phyloP scores from a whole-genome alignment of 2,329 filamentous ascomycete genomes.

The Pseudopithomyces maydicus region DNA sequence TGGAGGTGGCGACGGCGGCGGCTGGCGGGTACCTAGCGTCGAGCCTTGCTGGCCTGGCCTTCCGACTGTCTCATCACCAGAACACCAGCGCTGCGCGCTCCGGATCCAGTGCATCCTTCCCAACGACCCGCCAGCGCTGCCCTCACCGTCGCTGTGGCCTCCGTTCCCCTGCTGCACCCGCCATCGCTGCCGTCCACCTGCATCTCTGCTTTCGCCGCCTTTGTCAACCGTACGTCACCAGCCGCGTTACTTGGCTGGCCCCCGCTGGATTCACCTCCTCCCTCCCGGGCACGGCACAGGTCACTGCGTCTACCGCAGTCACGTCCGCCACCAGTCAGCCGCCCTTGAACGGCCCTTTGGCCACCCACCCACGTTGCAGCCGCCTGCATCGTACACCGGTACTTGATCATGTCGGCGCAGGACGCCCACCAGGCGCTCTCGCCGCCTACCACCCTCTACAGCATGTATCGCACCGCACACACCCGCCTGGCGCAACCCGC shows the following conservation, averaged over 20 bases:
- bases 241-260: slow-evolving; percentile 11
- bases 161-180: slow-evolving; percentile 9
- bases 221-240: slow-evolving; percentile 20
- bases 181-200: slow-evolving; percentile 10
- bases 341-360: neutral
- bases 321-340: slow-evolving; percentile 10
- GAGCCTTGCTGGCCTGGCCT: neutral
- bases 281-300: slow-evolving; percentile 14
- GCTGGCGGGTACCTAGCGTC: slow-evolving; percentile 6
- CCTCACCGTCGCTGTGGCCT: neutral
- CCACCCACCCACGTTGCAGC: slow-evolving; percentile 6
- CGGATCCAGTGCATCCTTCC: slow-evolving; percentile 8
- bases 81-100: slow-evolving; percentile 7
- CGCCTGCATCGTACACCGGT: slow-evolving; percentile 6
- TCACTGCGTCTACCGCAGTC: slow-evolving; percentile 12
- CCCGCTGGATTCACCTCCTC: slow-evolving; percentile 16
- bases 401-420: slow-evolving; percentile 39
- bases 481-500: slow-evolving; percentile 30
- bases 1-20: slow-evolving; percentile 17
- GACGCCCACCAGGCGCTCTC: slow-evolving; percentile 29
- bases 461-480: slow-evolving; percentile 30
- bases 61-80: slow-evolving; percentile 16
- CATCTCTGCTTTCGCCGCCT: slow-evolving; percentile 1
- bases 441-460: slow-evolving; percentile 41
- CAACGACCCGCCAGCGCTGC: slow-evolving; percentile 4